phyloP scores from a whole-genome alignment of 2,329 filamentous ascomycete genomes.

The Verticillium nubilum region DNA sequence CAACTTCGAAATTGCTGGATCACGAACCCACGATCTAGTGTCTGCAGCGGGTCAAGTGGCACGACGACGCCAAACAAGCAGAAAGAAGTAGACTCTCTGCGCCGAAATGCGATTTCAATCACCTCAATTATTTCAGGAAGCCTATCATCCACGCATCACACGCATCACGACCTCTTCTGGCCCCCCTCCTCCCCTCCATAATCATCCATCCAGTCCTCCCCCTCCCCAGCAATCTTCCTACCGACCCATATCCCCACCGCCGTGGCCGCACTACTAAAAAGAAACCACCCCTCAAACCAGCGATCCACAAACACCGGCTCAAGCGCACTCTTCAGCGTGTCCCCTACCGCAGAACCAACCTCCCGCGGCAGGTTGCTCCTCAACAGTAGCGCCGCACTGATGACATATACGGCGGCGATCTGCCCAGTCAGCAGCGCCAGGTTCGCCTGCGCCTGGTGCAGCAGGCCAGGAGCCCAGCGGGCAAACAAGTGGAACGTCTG shows the following conservation, averaged over 20 bases:
- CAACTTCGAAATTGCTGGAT: no score
- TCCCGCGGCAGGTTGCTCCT: constrained; percentile 73
- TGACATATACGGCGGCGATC: constrained; percentile 79
- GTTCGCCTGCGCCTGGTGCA: constrained; percentile 71
- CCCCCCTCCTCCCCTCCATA: constrained; percentile 65
- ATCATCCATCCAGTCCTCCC: constrained; percentile 56
- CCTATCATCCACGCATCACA: background rate
- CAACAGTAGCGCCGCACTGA: constrained; percentile 71
- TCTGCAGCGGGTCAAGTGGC: no score
- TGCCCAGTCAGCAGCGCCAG: constrained; percentile 75
- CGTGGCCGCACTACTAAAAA: constrained; percentile 62
- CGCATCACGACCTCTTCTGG: constrained; percentile 55
- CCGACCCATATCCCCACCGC: constrained; percentile 69
- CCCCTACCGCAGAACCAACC: constrained; percentile 70
- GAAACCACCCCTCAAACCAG: constrained; percentile 88
- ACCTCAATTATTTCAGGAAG: no score
- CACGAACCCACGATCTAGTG: no score
- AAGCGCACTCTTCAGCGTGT: constrained; percentile 71
- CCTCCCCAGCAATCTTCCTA: constrained; percentile 46
- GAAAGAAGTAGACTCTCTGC: no score
- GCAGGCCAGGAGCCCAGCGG: constrained; percentile 65
- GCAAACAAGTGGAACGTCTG: constrained; percentile 81
- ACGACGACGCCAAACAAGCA: no score
- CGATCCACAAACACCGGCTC: constrained; percentile 67
- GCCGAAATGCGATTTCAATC: no score